Conservation (phyloP, 2,329 filamentous ascomycete genomes). For the Diaporthe amygdali region DNA sequence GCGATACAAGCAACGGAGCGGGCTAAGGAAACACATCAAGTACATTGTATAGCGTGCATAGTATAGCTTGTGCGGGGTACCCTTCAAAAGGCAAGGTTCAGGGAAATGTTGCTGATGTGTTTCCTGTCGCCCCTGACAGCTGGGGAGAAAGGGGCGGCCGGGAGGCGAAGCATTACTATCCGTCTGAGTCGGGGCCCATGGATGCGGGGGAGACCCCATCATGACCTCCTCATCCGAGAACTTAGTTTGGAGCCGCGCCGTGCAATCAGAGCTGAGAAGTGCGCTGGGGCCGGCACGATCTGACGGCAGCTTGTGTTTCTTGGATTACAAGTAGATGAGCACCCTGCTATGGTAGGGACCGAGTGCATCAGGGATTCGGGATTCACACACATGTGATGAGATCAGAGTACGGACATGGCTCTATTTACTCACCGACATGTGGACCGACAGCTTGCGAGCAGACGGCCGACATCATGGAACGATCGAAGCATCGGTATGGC, state of each 20-base stretch:
- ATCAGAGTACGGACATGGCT: neutral
- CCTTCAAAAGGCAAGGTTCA: neutral
- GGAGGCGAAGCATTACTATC: neutral
- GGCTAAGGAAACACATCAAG: neutral
- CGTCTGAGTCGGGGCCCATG: neutral
- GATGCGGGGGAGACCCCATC: conserved; percentile 14
- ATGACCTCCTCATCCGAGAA: neutral
- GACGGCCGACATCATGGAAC: neutral
- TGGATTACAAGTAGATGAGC: neutral
- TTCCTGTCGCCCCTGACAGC: neutral
- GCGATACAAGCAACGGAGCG: neutral
- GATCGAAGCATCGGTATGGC: neutral
- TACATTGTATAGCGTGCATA: neutral
- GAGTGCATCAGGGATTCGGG: too few relatives aligned
- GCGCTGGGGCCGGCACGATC: neutral
- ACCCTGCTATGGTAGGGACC: neutral
- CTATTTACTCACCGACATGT: neutral
- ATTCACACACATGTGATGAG: neutral
- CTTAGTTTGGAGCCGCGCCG: neutral
- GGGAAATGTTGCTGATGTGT: neutral
- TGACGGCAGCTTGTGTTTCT: neutral
- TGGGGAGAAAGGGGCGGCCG: neutral
- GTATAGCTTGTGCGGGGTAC: conserved; percentile 4
- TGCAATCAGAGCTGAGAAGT: conserved; percentile 3
- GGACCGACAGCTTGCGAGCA: neutral